phyloP scores from a whole-genome alignment of 2,329 filamentous ascomycete species.

The Colletotrichum musicola region DNA sequence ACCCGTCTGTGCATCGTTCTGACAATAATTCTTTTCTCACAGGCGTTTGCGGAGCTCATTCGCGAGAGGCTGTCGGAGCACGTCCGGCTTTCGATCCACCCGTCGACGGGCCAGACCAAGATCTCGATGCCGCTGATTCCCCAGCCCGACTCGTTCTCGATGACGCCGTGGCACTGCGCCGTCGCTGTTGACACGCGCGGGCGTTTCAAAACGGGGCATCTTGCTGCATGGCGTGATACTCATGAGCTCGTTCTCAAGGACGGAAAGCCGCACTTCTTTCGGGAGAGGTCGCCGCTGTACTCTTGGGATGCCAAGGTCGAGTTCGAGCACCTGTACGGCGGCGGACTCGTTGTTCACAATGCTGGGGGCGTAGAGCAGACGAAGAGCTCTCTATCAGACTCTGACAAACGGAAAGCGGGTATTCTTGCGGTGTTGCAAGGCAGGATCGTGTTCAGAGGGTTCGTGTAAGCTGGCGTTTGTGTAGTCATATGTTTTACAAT shows the following conservation, averaged over 20 bases:
- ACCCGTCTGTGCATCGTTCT: background rate
- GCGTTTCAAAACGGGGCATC: slow-evolving; percentile 30
- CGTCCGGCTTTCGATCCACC: slow-evolving; percentile 35
- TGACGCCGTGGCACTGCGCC: slow-evolving; percentile 38
- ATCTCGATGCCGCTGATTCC: slow-evolving; percentile 36
- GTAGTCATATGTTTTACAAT: no score
- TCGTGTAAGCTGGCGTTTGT: background rate
- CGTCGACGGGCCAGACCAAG: slow-evolving; percentile 32
- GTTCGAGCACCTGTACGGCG: slow-evolving; percentile 20
- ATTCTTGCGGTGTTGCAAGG: slow-evolving; percentile 1
- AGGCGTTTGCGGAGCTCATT: slow-evolving; percentile 34
- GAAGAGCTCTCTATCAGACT: slow-evolving; percentile 13
- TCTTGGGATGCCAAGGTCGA: slow-evolving; percentile 16
- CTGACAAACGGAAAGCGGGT: slow-evolving; percentile 17
- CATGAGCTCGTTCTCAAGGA: slow-evolving; percentile 21
- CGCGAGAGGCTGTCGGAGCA: slow-evolving; percentile 16
- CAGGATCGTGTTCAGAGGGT: background rate
- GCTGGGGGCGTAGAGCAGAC: background rate
- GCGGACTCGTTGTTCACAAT: slow-evolving; percentile 16
- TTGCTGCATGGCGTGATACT: background rate
- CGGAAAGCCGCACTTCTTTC: slow-evolving; percentile 18
- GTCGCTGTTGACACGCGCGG: slow-evolving; percentile 32
- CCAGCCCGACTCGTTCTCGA: slow-evolving; percentile 29
- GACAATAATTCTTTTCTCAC: background rate
- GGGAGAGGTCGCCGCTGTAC: slow-evolving; percentile 18